Evolutionary conservation across 192 early-diverging fungal genomes (phyloP).

Genomic region (Umbelopsis sp.): DNA sequence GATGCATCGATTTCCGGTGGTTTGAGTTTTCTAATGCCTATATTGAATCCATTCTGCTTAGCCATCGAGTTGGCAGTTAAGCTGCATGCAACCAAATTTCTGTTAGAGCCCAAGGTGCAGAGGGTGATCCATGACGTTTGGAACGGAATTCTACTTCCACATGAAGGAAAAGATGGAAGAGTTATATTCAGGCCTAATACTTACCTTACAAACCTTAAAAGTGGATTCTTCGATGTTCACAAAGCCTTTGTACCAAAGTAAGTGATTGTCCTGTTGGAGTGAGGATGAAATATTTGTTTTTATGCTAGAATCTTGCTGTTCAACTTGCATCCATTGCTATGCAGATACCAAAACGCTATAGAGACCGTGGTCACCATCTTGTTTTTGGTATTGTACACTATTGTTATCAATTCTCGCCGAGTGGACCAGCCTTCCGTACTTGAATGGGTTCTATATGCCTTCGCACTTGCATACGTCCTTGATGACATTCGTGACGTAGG

Average conservation of each 20-base stretch:
- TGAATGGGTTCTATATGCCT: conserved; percentile 11
- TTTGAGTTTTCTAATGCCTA: neutral
- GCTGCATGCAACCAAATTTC: conserved; percentile 10
- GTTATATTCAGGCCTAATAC: neutral
- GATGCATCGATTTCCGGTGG: neutral
- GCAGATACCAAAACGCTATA: conserved; percentile 13
- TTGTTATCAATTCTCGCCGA: conserved; percentile 10
- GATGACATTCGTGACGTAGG: conserved; percentile 18
- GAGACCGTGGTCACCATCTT: conserved; percentile 9
- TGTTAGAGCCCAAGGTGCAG: conserved; percentile 18
- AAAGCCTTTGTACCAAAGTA: conserved; percentile 12
- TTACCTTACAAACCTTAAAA: neutral
- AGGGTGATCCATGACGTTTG: conserved; percentile 15
- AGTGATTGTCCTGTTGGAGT: no score
- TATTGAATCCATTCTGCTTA: neutral
- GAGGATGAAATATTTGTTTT: no score
- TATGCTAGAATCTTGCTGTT: no score
- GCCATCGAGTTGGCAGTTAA: conserved; percentile 12
- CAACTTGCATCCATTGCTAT: no score
- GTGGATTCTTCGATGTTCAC: neutral
- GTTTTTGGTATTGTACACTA: conserved; percentile 12
- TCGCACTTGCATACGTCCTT: neutral
- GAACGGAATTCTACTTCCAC: conserved; percentile 11
- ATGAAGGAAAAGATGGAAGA: neutral
- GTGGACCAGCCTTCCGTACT: neutral